phyloP scores from a whole-genome alignment of 139 green algal genomes.

The Zygnema circumcarinatum region DNA sequence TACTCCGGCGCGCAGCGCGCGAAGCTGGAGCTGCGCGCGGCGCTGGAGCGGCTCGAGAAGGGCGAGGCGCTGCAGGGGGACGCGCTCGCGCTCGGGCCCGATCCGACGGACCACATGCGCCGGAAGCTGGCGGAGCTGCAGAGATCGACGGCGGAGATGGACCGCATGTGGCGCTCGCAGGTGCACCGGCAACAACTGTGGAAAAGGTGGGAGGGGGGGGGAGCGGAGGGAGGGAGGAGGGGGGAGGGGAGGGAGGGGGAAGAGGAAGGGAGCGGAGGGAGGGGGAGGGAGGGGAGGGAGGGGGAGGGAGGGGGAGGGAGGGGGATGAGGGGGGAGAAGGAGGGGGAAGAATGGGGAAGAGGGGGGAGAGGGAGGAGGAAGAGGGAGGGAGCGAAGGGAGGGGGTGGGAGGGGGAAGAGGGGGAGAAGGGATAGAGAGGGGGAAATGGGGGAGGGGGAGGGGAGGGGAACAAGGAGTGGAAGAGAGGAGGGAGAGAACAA shows the following conservation, averaged over 20 bases:
- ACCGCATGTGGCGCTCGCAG: conserved; percentile 37
- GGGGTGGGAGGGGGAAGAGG: neutral
- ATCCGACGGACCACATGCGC: conserved; percentile 22
- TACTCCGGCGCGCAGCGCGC: conserved; percentile 3
- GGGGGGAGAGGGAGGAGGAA: neutral
- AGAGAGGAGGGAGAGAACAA: neutral
- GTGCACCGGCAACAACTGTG: conserved; percentile 20
- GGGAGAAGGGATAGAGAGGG: neutral
- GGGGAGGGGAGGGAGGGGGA: neutral
- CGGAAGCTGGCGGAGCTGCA: conserved; percentile 34
- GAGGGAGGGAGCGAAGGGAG: neutral
- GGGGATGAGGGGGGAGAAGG: neutral
- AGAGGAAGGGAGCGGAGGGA: neutral
- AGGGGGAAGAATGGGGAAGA: neutral
- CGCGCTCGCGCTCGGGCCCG: neutral
- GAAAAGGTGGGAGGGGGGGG: conserved; percentile 36
- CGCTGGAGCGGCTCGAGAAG: conserved; percentile 23
- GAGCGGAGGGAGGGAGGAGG: neutral
- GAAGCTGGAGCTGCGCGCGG: conserved; percentile 33
- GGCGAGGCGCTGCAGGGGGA: conserved; percentile 7
- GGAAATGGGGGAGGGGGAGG: neutral
- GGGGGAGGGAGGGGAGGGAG: neutral
- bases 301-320: neutral
- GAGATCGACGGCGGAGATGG: conserved; percentile 32
- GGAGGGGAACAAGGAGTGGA: neutral